These are phyloP conservation scores for Globisporangium camurandrum DNA, from an alignment of 352 stramenopile species.

Conservation along the genomic window DNA sequence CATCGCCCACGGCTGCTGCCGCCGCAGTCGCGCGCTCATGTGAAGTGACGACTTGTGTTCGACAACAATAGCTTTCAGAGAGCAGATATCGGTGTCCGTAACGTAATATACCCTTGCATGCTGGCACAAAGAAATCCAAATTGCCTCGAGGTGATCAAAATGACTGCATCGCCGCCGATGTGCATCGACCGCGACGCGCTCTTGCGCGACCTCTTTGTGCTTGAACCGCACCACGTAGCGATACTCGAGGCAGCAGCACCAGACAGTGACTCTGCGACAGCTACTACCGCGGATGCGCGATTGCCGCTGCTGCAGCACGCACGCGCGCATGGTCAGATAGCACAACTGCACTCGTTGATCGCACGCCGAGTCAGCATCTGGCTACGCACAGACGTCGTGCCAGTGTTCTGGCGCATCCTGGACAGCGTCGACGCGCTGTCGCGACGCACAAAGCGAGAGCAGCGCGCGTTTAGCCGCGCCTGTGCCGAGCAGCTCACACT, in stretches of 20 bases:
- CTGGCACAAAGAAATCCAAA: no score
- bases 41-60: no score
- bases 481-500: constrained; percentile 61
- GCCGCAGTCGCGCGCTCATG: constrained; percentile 4
- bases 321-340: constrained; percentile 21
- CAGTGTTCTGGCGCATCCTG: constrained; percentile 62
- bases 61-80: neutral
- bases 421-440: constrained; percentile 17
- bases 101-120: no score
- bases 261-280: neutral
- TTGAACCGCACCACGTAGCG: constrained; percentile 25
- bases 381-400: constrained; percentile 51
- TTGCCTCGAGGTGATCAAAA: no score
- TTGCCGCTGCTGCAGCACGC: constrained; percentile 28
- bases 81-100: no score
- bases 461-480: constrained; percentile 31
- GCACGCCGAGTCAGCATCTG: constrained; percentile 55
- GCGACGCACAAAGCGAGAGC: constrained; percentile 12
- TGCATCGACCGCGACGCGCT: constrained; percentile 54
- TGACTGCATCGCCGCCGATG: no score
- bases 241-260: neutral
- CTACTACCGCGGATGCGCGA: constrained; percentile 13
- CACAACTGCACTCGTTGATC: constrained; percentile 50
- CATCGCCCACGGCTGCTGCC: constrained; percentile 15
- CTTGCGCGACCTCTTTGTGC: constrained; percentile 63